Conservation (phyloP, 495 filamentous ascomycete genomes). For the Lophium mytilinum region DNA sequence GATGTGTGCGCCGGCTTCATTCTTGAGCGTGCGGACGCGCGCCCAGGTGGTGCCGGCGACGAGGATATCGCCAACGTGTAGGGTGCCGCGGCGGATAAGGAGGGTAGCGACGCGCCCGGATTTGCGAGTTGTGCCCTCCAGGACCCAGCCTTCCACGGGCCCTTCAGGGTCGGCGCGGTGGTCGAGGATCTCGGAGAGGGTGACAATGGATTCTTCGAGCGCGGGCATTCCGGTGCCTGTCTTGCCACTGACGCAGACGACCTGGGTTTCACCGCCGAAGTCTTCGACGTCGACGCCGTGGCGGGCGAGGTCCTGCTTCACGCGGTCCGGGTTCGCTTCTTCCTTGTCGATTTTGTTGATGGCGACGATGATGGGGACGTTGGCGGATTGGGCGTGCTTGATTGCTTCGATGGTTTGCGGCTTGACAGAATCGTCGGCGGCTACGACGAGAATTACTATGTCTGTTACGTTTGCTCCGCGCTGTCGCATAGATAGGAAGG, state of each 20-base stretch:
- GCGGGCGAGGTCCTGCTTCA: slow-evolving; percentile 80
- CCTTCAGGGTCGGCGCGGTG: slow-evolving; percentile 72
- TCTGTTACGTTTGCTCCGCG: slow-evolving; percentile 94
- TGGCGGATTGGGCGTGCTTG: slow-evolving; percentile 83
- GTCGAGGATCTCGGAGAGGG: slow-evolving; percentile 81
- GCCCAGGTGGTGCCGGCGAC: slow-evolving; percentile 84
- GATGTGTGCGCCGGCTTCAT: slow-evolving; percentile 72
- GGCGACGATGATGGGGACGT: slow-evolving; percentile 95
- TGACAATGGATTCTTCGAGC: slow-evolving; percentile 79
- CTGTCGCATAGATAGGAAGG: slow-evolving; percentile 92
- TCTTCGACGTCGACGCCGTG: slow-evolving; percentile 90
- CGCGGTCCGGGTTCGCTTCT: slow-evolving; percentile 64
- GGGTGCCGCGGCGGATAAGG: slow-evolving; percentile 78
- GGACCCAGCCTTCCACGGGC: slow-evolving; percentile 82
- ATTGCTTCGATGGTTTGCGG: slow-evolving; percentile 96
- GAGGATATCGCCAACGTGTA: slow-evolving; percentile 72
- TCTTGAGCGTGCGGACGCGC: slow-evolving; percentile 69
- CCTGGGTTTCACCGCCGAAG: slow-evolving; percentile 89
- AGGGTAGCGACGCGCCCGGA: slow-evolving; percentile 83
- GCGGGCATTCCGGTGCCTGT: slow-evolving; percentile 88
- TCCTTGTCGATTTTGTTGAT: slow-evolving; percentile 96
- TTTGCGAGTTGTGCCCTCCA: slow-evolving; percentile 86
- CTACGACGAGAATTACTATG: slow-evolving; percentile 92
- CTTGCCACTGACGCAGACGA: slow-evolving; percentile 83
- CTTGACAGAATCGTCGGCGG: slow-evolving; percentile 95